A percentile compares a stretch with the other conserved stretches of the same genome.
Evolutionary conservation across 78 protist species (phyloP).

Genomic region (Dictyostelium intermedium): DNA sequence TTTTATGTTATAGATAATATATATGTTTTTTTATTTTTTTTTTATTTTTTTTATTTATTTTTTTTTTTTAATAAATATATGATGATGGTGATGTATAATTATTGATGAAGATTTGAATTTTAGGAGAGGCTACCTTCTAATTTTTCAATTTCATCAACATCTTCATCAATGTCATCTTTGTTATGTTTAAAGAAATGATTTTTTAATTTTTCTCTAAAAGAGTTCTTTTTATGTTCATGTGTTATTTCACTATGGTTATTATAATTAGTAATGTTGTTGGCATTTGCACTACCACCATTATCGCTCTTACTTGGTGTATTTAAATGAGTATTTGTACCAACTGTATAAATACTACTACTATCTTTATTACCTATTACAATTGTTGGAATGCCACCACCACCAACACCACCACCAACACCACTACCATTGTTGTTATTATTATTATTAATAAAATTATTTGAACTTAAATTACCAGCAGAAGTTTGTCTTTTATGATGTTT

Average conservation of each 20-base stretch:
- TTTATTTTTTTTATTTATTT: background rate
- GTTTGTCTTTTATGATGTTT: slow-evolving; percentile 25
- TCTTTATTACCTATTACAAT: background rate
- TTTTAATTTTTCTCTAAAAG: slow-evolving; percentile 12
- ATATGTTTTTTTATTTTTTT: too few species aligned
- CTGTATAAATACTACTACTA: background rate
- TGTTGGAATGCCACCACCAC: background rate
- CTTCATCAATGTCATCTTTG: slow-evolving; percentile 9
- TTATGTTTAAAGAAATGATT: slow-evolving; percentile 13
- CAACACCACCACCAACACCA: background rate
- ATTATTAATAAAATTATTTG: background rate
- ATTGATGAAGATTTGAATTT: background rate
- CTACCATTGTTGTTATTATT: background rate
- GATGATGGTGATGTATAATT: background rate
- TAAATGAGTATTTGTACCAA: background rate
- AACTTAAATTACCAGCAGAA: slow-evolving; percentile 7
- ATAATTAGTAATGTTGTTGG: too few species aligned
- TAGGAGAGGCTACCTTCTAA: background rate
- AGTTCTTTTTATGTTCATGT: slow-evolving; percentile 13
- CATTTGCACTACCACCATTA: background rate
- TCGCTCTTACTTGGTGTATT: background rate
- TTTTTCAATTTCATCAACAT: slow-evolving; percentile 7
- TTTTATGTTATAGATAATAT: too few species aligned
- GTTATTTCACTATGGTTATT: background rate
- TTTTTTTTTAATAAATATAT: background rate